Evolutionary conservation across 192 early-diverging fungal genomes (phyloP).

Genomic region (Entomortierella lignicola): DNA sequence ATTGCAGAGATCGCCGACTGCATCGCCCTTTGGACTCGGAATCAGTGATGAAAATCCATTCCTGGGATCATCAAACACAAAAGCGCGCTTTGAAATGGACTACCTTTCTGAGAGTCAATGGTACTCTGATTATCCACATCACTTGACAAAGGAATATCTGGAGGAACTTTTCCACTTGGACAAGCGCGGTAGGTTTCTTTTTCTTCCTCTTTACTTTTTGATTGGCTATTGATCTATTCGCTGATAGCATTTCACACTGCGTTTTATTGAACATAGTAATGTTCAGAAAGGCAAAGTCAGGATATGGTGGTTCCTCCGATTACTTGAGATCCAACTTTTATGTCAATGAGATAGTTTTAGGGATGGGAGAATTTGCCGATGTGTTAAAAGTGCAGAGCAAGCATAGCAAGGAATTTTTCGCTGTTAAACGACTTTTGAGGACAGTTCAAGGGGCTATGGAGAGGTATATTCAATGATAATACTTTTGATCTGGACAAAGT

Average conservation of each 20-base stretch:
- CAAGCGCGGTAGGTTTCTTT: constrained; percentile 23
- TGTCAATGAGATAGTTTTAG: constrained; percentile 67
- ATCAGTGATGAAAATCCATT: constrained; percentile 40
- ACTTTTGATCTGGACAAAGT: background rate
- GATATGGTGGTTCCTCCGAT: constrained; percentile 57
- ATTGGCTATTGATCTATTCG: no score
- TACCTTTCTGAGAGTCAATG: constrained; percentile 51
- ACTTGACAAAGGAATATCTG: constrained; percentile 40
- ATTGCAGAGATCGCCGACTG: background rate
- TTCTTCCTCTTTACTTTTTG: background rate
- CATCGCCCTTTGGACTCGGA: constrained; percentile 14
- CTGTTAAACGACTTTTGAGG: constrained; percentile 83
- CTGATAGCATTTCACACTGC: background rate
- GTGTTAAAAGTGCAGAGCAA: constrained; percentile 82
- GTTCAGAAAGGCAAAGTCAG: constrained; percentile 28
- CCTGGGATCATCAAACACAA: constrained; percentile 26
- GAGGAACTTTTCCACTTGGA: constrained; percentile 44
- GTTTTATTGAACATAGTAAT: constrained; percentile 8
- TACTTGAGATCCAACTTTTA: constrained; percentile 81
- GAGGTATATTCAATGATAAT: constrained; percentile 51
- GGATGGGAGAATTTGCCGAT: constrained; percentile 84
- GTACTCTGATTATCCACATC: constrained; percentile 52
- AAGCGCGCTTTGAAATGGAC: constrained; percentile 35
- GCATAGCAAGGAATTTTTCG: constrained; percentile 72
- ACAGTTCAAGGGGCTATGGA: constrained; percentile 78